A percentile compares a stretch with the other conserved stretches of the same genome.
phyloP scores from a whole-genome alignment of 345 rosid genomes.

The Ricinus communis region DNA sequence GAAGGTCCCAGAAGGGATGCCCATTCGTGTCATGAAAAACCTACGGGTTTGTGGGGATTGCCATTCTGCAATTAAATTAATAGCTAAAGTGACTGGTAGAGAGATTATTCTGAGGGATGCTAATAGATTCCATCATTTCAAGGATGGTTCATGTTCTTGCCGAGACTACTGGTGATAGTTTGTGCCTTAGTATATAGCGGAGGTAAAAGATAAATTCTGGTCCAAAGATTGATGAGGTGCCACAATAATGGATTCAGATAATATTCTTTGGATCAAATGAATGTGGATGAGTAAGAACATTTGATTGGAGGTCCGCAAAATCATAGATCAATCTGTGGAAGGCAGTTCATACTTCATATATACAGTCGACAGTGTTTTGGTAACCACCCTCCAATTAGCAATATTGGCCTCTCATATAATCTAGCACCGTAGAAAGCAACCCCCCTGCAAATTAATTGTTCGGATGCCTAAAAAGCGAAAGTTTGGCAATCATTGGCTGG shows the following conservation, averaged over 20 bases:
- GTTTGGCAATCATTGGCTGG: too few relatives aligned
- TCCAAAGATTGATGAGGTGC: too few relatives aligned
- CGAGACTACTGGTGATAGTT: conserved; percentile 64
- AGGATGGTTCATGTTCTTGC: conserved; percentile 73
- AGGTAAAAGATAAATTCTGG: not conserved
- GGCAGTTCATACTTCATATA: not conserved
- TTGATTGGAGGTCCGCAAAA: not conserved
- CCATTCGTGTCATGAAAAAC: conserved; percentile 76
- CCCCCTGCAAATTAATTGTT: too few relatives aligned
- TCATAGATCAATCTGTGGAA: too few relatives aligned
- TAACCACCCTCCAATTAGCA: too few relatives aligned
- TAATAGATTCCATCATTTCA: conserved; percentile 78
- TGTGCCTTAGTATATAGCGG: not conserved
- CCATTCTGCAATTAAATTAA: conserved; percentile 68
- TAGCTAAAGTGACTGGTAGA: conserved; percentile 60
- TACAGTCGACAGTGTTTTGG: too few relatives aligned
- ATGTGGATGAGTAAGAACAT: too few relatives aligned
- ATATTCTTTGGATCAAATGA: not conserved
- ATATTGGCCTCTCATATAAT: too few relatives aligned
- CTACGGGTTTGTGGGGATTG: conserved; percentile 85
- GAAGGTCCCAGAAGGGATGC: conserved; percentile 64
- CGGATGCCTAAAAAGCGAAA: too few relatives aligned
- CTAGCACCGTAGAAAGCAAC: too few relatives aligned
- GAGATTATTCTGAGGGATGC: conserved; percentile 82
- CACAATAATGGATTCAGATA: too few relatives aligned